Conservation (phyloP, 495 filamentous ascomycete genomes). For the Lophiostoma macrostomum region DNA sequence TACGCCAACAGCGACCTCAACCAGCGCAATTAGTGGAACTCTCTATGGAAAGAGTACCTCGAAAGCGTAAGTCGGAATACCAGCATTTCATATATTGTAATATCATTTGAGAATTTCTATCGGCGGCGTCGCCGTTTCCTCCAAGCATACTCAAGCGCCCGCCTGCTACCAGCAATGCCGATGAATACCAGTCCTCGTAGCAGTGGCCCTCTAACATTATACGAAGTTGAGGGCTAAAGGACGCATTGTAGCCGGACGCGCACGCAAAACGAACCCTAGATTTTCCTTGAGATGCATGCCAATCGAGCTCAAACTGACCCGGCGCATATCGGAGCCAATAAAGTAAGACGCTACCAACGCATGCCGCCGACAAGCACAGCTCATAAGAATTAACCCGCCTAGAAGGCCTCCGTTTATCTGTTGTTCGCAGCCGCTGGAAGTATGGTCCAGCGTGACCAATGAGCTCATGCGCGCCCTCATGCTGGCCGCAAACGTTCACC, state of each 20-base stretch:
- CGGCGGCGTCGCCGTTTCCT: too few species aligned
- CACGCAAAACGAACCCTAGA: slow-evolving; percentile 28
- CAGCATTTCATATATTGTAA: too few species aligned
- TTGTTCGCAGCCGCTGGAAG: slow-evolving; percentile 10
- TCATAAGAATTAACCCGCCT: slow-evolving; percentile 8
- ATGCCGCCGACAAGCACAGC: slow-evolving; percentile 22
- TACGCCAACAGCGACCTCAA: too few species aligned
- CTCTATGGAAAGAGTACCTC: too few species aligned
- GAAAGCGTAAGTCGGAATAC: too few species aligned
- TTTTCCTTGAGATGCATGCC: slow-evolving; percentile 29
- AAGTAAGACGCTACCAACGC: slow-evolving; percentile 12
- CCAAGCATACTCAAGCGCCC: too few species aligned
- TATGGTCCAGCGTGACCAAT: slow-evolving; percentile 24
- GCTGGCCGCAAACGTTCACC: slow-evolving; percentile 18
- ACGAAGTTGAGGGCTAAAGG: slow-evolving; percentile 28
- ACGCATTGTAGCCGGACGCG: slow-evolving; percentile 28
- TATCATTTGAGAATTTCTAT: too few species aligned
- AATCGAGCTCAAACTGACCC: slow-evolving; percentile 28
- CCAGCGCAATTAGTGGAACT: too few species aligned
- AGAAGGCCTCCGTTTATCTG: slow-evolving; percentile 1
- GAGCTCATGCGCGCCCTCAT: slow-evolving; percentile 17
- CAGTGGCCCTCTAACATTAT: not conserved
- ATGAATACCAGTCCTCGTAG: slow-evolving; percentile 2
- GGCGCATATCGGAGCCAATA: slow-evolving; percentile 28
- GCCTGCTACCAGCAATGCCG: too few species aligned